phyloP scores from a whole-genome alignment of 2,329 filamentous ascomycete species.

The Aspergillus floridensis region DNA sequence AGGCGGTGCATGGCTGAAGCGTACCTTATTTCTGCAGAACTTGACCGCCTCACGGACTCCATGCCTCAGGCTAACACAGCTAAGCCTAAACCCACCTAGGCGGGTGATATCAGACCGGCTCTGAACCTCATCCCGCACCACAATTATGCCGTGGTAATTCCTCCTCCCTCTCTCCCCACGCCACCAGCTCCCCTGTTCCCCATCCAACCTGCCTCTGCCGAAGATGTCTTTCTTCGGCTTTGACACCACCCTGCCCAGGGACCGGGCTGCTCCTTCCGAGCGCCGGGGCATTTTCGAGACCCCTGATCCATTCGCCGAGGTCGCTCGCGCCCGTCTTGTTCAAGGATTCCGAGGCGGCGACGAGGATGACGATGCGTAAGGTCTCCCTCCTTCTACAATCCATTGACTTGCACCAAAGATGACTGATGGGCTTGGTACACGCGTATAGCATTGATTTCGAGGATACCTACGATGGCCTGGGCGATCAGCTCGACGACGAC shows the following conservation, averaged over 20 bases:
- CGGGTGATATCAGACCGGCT: conserved; percentile 24
- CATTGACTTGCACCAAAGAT: neutral
- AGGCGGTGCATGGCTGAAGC: neutral
- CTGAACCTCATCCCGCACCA: conserved; percentile 27
- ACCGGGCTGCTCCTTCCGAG: conserved; percentile 65
- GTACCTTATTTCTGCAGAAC: neutral
- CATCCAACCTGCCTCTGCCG: conserved; percentile 11
- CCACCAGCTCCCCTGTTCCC: conserved; percentile 15
- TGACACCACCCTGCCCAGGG: conserved; percentile 65
- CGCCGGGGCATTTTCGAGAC: conserved; percentile 75
- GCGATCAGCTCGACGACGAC: conserved; percentile 83
- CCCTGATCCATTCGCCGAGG: conserved; percentile 82
- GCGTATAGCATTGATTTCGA: conserved; percentile 74
- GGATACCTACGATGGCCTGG: conserved; percentile 93
- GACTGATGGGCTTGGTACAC: conserved; percentile 3
- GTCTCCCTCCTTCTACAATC: conserved; percentile 34
- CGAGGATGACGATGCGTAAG: conserved; percentile 59
- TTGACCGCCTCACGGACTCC: neutral
- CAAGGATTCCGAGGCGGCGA: conserved; percentile 52
- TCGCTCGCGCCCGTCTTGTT: conserved; percentile 57
- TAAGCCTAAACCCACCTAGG: conserved; percentile 12
- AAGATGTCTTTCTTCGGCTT: conserved; percentile 92
- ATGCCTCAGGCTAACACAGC: conserved; percentile 17
- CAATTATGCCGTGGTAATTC: conserved; percentile 23
- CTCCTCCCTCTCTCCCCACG: conserved; percentile 15